phyloP scores from a whole-genome alignment of 2,329 filamentous ascomycete genomes.

The Pseudonectria buxi region DNA sequence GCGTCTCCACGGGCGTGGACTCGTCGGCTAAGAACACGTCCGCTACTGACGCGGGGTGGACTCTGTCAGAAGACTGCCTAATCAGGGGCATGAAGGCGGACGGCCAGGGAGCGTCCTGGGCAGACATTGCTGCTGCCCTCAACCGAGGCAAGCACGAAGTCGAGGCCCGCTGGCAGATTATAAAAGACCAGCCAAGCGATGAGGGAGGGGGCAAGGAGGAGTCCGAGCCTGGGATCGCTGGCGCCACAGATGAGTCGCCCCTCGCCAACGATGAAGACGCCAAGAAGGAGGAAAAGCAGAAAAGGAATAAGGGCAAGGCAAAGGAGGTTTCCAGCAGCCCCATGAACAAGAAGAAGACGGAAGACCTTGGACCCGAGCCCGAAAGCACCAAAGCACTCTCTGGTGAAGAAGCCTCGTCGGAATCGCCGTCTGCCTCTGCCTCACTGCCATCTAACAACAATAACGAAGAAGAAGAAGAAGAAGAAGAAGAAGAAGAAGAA shows the following conservation, averaged over 20 bases:
- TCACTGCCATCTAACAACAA: too few species aligned
- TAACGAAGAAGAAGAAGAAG: too few species aligned
- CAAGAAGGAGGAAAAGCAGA: conserved; percentile 1
- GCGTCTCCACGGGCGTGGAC: background rate
- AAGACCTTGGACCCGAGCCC: conserved; percentile 4
- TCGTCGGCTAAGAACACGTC: background rate
- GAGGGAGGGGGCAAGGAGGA: background rate
- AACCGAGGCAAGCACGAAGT: conserved; percentile 23
- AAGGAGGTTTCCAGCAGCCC: background rate
- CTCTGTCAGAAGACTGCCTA: conserved; percentile 28
- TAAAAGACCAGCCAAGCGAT: conserved; percentile 16
- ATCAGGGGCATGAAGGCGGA: conserved; percentile 29
- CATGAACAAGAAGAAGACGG: conserved; percentile 7
- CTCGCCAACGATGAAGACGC: too few species aligned
- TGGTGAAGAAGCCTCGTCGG: conserved; percentile 22
- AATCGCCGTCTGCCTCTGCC: conserved; percentile 13
- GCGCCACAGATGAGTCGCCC: too few species aligned
- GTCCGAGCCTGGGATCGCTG: conserved; percentile 1
- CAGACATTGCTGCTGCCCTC: conserved; percentile 22
- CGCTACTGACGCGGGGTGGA: conserved; percentile 19
- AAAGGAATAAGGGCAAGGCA: conserved; percentile 1
- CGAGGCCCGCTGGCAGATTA: conserved; percentile 26
- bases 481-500: too few species aligned
- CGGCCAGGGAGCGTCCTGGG: conserved; percentile 21
- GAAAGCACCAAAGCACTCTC: conserved; percentile 12